Percentiles rank a stretch among this genome's conserved stretches.
These are phyloP conservation scores for Achaetomium macrosporum DNA, from an alignment of 2,329 filamentous ascomycete genomes.

Conservation along the genomic window DNA sequence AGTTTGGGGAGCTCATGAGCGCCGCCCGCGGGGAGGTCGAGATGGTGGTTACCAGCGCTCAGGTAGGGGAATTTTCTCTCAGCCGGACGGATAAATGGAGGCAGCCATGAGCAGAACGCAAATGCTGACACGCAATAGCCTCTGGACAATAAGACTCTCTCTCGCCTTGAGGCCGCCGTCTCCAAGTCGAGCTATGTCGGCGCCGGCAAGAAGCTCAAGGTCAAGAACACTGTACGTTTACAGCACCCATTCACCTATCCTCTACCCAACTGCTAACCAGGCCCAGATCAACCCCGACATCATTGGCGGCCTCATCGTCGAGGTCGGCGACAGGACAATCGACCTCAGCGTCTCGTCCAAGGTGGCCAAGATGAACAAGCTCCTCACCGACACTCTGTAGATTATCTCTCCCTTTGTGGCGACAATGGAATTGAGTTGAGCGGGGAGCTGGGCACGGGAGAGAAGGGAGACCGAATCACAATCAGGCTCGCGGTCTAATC, in stretches of 20 bases:
- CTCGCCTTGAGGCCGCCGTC: slow-evolving; percentile 79
- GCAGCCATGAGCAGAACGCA: background rate
- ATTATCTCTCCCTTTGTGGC: slow-evolving; percentile 34
- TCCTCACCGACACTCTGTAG: slow-evolving; percentile 95
- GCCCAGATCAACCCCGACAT: slow-evolving; percentile 86
- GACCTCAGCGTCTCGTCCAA: slow-evolving; percentile 93
- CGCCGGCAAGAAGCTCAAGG: slow-evolving; percentile 94
- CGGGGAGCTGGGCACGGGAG: background rate
- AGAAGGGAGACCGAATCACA: background rate
- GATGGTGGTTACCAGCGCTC: slow-evolving; percentile 82
- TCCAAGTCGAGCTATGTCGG: slow-evolving; percentile 83
- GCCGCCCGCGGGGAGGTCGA: slow-evolving; percentile 90
- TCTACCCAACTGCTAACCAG: background rate
- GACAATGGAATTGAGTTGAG: slow-evolving; percentile 16
- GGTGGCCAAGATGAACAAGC: slow-evolving; percentile 99
- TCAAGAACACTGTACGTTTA: slow-evolving; percentile 71
- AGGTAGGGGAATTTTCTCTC: slow-evolving; percentile 52
- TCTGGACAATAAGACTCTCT: slow-evolving; percentile 81
- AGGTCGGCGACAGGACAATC: slow-evolving; percentile 96
- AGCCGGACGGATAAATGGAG: background rate
- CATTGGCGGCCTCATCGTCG: slow-evolving; percentile 86
- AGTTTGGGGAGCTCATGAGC: slow-evolving; percentile 83
- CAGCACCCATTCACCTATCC: background rate
- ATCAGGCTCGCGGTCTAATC: slow-evolving; percentile 2
- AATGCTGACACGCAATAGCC: slow-evolving; percentile 45